Evolutionary conservation across 192 early-diverging fungal species (phyloP).

Genomic region (Coemansia erecta): DNA sequence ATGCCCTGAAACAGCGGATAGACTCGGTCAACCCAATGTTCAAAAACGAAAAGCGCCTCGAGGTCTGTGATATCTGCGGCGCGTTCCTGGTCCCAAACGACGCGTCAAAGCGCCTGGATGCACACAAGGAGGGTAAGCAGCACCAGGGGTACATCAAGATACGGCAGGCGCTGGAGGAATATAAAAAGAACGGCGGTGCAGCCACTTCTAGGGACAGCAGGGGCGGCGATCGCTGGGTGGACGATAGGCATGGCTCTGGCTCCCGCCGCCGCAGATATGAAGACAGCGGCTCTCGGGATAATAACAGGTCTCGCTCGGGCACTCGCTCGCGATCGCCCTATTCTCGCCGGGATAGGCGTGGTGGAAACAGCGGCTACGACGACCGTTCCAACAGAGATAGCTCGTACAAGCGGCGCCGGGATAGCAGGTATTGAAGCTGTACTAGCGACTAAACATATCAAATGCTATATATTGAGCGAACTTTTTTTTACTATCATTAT

Average conservation of each 20-base stretch:
- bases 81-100: constrained; percentile 83
- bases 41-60: constrained; percentile 70
- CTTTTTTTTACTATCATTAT: not conserved
- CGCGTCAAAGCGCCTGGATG: constrained; percentile 74
- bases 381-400: constrained; percentile 17
- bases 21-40: constrained; percentile 60
- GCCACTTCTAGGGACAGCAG: constrained; percentile 7
- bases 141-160: constrained; percentile 80
- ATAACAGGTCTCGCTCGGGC: constrained; percentile 8
- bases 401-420: constrained; percentile 26
- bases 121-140: constrained; percentile 82
- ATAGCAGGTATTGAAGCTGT: constrained; percentile 13
- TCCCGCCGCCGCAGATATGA: constrained; percentile 20
- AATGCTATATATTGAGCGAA: too few relatives aligned
- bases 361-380: constrained; percentile 15
- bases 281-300: not conserved
- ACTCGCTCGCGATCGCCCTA: constrained; percentile 26
- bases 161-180: constrained; percentile 70
- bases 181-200: constrained; percentile 29
- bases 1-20: constrained; percentile 56
- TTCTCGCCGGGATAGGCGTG: constrained; percentile 11
- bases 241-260: constrained; percentile 16
- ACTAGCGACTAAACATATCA: too few relatives aligned
- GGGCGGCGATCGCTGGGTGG: constrained; percentile 12
- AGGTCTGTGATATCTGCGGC: constrained; percentile 82